A percentile compares a stretch with the other conserved stretches of the same genome.
phyloP scores from a whole-genome alignment of 2,329 filamentous ascomycete genomes.

The Cladophialophora bantiana region DNA sequence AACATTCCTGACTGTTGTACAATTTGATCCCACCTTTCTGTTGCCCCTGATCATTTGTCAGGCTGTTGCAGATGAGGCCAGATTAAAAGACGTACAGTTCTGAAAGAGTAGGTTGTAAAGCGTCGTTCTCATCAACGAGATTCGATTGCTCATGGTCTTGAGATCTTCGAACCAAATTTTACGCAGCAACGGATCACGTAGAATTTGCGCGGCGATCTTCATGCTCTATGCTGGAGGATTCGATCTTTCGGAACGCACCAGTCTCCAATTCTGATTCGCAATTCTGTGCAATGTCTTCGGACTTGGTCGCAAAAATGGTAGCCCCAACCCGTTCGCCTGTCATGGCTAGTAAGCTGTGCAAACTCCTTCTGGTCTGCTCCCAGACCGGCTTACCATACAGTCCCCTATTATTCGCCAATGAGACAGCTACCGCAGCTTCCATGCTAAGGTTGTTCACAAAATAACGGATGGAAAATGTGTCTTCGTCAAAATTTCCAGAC shows the following conservation, averaged over 20 bases:
- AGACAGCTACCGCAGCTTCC: conserved; percentile 64
- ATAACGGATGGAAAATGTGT: conserved; percentile 91
- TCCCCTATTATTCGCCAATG: conserved; percentile 73
- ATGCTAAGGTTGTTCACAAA: conserved; percentile 79
- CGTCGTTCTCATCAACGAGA: conserved; percentile 43
- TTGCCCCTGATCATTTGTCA: not conserved
- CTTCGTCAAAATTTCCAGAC: conserved; percentile 81
- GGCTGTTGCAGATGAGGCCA: no score
- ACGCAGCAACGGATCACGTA: conserved; percentile 39
- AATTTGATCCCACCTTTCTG: not conserved
- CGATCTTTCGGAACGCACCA: conserved; percentile 44
- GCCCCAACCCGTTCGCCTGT: conserved; percentile 59
- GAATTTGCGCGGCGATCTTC: conserved; percentile 43
- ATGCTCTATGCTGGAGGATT: conserved; percentile 44
- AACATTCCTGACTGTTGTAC: not conserved
- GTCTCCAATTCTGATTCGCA: not conserved
- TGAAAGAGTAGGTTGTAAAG: conserved; percentile 31
- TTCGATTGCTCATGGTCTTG: conserved; percentile 45
- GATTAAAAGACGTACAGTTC: not conserved
- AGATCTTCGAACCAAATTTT: conserved; percentile 47
- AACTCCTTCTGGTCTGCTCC: no score
- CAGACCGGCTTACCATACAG: conserved; percentile 69
- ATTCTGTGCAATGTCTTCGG: not conserved
- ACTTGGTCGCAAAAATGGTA: not conserved
- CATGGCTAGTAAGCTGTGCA: not conserved